Evolutionary conservation across 2,329 filamentous ascomycete species (phyloP).

Genomic region (Microcyclospora pomicola): DNA sequence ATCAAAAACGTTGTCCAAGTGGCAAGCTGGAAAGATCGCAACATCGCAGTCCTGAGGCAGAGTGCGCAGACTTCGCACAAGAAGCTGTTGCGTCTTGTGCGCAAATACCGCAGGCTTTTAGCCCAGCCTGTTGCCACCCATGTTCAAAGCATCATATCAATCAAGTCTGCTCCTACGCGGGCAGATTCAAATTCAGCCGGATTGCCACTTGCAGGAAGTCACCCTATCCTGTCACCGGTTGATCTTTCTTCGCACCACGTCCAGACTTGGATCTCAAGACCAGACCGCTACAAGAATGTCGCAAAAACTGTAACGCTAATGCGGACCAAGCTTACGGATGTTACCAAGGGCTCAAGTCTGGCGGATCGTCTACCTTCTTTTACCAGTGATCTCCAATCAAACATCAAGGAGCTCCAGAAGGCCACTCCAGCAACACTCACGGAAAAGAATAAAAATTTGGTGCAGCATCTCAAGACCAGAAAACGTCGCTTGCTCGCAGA

Average conservation of each 20-base stretch:
- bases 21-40: slow-evolving; percentile 96
- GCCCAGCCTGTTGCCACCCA: slow-evolving; percentile 60
- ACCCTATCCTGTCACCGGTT: background rate
- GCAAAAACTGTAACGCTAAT: slow-evolving; percentile 61
- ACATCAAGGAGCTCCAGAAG: slow-evolving; percentile 61
- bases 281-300: slow-evolving; percentile 56
- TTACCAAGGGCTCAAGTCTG: background rate
- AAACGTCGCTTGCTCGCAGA: slow-evolving; percentile 88
- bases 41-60: slow-evolving; percentile 75
- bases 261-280: slow-evolving; percentile 30
- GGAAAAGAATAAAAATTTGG: slow-evolving; percentile 69
- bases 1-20: slow-evolving; percentile 88
- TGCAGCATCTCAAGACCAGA: slow-evolving; percentile 80
- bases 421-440: slow-evolving; percentile 70
- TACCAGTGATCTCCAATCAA: slow-evolving; percentile 51
- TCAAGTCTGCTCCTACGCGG: background rate
- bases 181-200: background rate
- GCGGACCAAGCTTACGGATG: slow-evolving; percentile 18
- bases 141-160: slow-evolving; percentile 15
- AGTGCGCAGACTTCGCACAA: slow-evolving; percentile 82
- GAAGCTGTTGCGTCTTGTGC: slow-evolving; percentile 80
- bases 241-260: slow-evolving; percentile 2
- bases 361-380: slow-evolving; percentile 48
- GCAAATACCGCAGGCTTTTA: slow-evolving; percentile 73
- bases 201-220: background rate